Evolutionary conservation across 176 grass and related monocot genomes (phyloP).

Genomic region (Oryza nivara): DNA sequence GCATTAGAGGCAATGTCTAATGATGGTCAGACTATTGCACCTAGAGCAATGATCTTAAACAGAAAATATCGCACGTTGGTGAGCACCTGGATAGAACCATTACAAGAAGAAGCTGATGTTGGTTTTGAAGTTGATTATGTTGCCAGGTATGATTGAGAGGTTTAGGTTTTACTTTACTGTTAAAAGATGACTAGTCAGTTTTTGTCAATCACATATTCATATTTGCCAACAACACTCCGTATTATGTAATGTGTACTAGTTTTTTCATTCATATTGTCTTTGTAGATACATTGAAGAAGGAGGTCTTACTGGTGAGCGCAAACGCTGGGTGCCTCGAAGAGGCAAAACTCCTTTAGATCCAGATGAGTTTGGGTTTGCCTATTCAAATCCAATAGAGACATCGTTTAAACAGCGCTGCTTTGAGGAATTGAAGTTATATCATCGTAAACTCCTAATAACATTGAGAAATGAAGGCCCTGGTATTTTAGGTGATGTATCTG

Average conservation of each 20-base stretch:
- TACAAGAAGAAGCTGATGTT: conserved; percentile 99
- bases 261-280: conserved; percentile 13
- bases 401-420: conserved; percentile 87
- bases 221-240: not conserved
- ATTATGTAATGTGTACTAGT: not conserved
- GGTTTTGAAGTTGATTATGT: conserved; percentile 95
- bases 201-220: conserved; percentile 23
- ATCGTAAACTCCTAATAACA: conserved; percentile 72
- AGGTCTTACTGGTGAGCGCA: conserved; percentile 96
- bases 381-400: conserved; percentile 83
- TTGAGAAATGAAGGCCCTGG: conserved; percentile 86
- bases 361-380: conserved; percentile 94
- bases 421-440: conserved; percentile 84
- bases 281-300: conserved; percentile 93
- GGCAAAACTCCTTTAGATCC: conserved; percentile 92
- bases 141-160: conserved; percentile 60
- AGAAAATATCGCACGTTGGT: conserved; percentile 96
- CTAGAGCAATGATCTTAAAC: conserved; percentile 93
- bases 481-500: conserved; percentile 84
- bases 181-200: conserved; percentile 16
- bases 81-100: conserved; percentile 98
- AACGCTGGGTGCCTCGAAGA: conserved; percentile 93
- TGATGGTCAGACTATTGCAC: conserved; percentile 73
- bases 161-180: conserved; percentile 36
- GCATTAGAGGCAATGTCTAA: conserved; percentile 90